Evolutionary conservation across 169 alveolate species (phyloP).

Genomic region (Plasmodium vinckei): DNA sequence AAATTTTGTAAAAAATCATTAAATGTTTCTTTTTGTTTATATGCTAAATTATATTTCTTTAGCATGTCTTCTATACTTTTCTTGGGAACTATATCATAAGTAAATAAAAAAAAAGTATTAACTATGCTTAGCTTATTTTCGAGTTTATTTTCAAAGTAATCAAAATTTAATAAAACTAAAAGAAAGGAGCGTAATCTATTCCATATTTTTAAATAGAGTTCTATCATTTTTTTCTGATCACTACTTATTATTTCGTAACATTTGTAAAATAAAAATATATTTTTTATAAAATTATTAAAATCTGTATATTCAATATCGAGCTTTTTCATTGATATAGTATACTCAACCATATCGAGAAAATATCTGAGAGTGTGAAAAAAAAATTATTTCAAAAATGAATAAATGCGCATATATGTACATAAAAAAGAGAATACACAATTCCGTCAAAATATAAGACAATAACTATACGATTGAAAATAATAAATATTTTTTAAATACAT

Average conservation of each 20-base stretch:
- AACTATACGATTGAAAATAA: background rate
- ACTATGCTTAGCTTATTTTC: constrained; percentile 22
- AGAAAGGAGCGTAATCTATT: constrained; percentile 42
- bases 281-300: constrained; percentile 32
- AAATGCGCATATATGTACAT: background rate
- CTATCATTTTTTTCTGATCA: background rate
- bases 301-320: constrained; percentile 21
- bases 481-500: too few species aligned
- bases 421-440: background rate
- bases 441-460: background rate
- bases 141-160: constrained; percentile 68
- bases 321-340: constrained; percentile 43
- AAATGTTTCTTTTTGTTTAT: constrained; percentile 53
- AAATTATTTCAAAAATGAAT: background rate
- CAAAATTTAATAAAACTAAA: constrained; percentile 37
- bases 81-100: constrained; percentile 60
- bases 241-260: constrained; percentile 31
- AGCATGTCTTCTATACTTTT: constrained; percentile 23
- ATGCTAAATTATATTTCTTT: constrained; percentile 15
- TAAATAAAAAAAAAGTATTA: constrained; percentile 75
- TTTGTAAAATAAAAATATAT: constrained; percentile 58
- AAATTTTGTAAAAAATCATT: constrained; percentile 26
- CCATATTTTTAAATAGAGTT: constrained; percentile 38
- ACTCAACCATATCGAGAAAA: constrained; percentile 67
- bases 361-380: constrained; percentile 21